phyloP scores from a whole-genome alignment of 495 filamentous ascomycete species.

The Bathelium albidoporum region DNA sequence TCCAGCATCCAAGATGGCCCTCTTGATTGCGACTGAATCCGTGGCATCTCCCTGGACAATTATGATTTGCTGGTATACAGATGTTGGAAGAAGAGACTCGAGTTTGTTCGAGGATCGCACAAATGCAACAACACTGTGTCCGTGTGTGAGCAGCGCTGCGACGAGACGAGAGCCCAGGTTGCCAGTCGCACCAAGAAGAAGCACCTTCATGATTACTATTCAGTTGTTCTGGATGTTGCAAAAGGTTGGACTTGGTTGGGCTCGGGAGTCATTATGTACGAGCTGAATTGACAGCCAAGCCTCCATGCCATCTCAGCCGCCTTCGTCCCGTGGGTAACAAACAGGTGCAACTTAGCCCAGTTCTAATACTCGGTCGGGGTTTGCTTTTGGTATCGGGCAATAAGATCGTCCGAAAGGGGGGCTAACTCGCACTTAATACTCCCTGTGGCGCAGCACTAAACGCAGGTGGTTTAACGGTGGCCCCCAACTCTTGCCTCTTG shows the following conservation, averaged over 20 bases:
- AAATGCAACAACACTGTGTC: constrained; percentile 30
- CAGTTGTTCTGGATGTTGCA: not conserved
- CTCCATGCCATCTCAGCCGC: not conserved
- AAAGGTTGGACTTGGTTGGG: not conserved
- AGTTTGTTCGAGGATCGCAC: constrained; percentile 35
- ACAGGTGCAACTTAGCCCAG: not conserved
- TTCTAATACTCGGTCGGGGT: too few species aligned
- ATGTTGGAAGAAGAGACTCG: constrained; percentile 16
- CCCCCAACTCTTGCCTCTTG: not conserved
- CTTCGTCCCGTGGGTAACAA: not conserved
- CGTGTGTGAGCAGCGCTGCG: constrained; percentile 32
- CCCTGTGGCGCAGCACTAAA: not conserved
- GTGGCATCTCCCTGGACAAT: constrained; percentile 35
- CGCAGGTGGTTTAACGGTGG: not conserved
- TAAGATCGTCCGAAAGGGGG: not conserved
- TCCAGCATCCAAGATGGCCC: constrained; percentile 25
- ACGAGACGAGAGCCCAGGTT: constrained; percentile 34
- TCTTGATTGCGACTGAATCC: constrained; percentile 26
- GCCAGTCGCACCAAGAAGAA: constrained; percentile 37
- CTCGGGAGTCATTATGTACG: not conserved
- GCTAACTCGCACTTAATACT: not conserved
- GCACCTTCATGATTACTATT: constrained; percentile 31
- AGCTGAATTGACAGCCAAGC: not conserved
- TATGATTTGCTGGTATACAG: constrained; percentile 15
- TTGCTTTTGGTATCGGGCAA: not conserved